phyloP scores from a whole-genome alignment of 1,284 basidiomycete genomes.

The Sporisorium iseilematis-ciliati region DNA sequence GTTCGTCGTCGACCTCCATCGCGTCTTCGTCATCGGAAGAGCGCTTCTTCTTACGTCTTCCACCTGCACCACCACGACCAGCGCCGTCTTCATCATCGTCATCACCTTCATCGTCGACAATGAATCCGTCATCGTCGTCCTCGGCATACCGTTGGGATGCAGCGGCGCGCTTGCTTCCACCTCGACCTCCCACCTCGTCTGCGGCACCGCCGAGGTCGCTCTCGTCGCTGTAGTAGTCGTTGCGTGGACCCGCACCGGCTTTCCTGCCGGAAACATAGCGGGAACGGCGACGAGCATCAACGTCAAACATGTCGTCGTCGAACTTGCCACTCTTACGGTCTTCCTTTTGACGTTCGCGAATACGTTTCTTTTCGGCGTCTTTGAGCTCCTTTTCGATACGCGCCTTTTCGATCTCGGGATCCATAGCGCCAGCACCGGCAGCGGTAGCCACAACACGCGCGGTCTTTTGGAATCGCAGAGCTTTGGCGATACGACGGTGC shows the following conservation, averaged over 20 bases:
- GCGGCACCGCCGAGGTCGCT: slow-evolving; percentile 46
- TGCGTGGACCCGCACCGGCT: slow-evolving; percentile 45
- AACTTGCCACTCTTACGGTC: slow-evolving; percentile 52
- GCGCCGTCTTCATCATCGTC: slow-evolving; percentile 44
- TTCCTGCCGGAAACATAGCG: slow-evolving; percentile 41
- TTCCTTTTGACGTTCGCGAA: slow-evolving; percentile 56
- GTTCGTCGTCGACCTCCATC: slow-evolving; percentile 64
- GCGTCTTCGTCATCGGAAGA: slow-evolving; percentile 49
- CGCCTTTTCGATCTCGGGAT: slow-evolving; percentile 77
- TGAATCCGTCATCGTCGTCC: slow-evolving; percentile 66
- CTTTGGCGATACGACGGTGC: slow-evolving; percentile 86
- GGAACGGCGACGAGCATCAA: slow-evolving; percentile 43
- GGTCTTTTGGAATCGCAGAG: slow-evolving; percentile 83
- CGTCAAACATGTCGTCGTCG: slow-evolving; percentile 58
- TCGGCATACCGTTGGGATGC: slow-evolving; percentile 49
- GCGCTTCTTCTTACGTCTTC: slow-evolving; percentile 38
- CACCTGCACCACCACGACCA: slow-evolving; percentile 19
- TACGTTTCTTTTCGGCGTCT: slow-evolving; percentile 62
- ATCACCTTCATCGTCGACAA: slow-evolving; percentile 59
- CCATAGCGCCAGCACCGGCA: slow-evolving; percentile 51
- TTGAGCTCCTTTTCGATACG: slow-evolving; percentile 64
- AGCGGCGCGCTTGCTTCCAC: slow-evolving; percentile 33
- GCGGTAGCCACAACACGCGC: slow-evolving; percentile 74
- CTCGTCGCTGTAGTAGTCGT: slow-evolving; percentile 64
- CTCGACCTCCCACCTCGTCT: slow-evolving; percentile 32